Conservation (phyloP, 2,329 filamentous ascomycete genomes). For the Colletotrichum somersetense region DNA sequence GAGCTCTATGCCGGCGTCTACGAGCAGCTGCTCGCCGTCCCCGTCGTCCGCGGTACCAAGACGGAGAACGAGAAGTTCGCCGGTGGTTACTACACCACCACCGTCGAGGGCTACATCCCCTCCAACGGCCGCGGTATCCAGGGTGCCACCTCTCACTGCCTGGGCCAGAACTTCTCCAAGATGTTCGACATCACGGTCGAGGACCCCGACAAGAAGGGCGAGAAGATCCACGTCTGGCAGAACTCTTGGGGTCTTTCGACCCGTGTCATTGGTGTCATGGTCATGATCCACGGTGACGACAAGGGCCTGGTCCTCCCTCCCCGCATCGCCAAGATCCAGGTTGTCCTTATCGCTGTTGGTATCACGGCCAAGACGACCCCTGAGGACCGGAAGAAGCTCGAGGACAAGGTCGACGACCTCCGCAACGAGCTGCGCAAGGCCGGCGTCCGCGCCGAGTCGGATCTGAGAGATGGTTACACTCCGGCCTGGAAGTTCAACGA, state of each 20-base stretch:
- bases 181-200: constrained; percentile 99
- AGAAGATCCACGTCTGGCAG: constrained; percentile 92
- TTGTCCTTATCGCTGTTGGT: constrained; percentile 90
- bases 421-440: constrained; percentile 76
- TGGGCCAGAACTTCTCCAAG: constrained; percentile 98
- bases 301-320: constrained; percentile 95
- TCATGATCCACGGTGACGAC: constrained; percentile 97
- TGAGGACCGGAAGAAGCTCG: constrained; percentile 82
- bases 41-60: constrained; percentile 93
- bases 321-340: constrained; percentile 87
- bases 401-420: constrained; percentile 80
- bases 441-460: constrained; percentile 82
- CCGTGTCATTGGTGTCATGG: constrained; percentile 97
- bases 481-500: constrained; percentile 99
- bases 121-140: constrained; percentile 97
- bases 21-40: constrained; percentile 92
- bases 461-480: constrained; percentile 90
- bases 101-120: constrained; percentile 96
- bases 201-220: constrained; percentile 85
- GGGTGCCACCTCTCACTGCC: constrained; percentile 91
- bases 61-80: constrained; percentile 99
- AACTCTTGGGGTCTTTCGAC: constrained; percentile 99
- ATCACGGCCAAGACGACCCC: constrained; percentile 88
- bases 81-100: constrained; percentile 95
- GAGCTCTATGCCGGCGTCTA: constrained; percentile 94